Conservation (phyloP, 768 basidiomycete species). For the Trametes sanguinea region DNA sequence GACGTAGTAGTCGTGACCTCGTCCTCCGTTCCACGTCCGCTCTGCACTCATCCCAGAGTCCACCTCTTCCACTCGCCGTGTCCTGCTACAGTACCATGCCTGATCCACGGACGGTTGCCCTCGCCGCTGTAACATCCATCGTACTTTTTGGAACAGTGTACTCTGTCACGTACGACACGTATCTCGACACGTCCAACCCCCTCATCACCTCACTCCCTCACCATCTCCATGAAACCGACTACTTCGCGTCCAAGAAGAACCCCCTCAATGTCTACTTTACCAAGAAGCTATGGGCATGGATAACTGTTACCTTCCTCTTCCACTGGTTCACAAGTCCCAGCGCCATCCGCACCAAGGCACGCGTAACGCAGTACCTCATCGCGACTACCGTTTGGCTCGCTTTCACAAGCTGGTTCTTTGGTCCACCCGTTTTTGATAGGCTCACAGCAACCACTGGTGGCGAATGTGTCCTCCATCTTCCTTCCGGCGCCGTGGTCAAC, state of each 20-base stretch:
- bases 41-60: too few relatives aligned
- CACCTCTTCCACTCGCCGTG: too few relatives aligned
- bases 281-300: constrained; percentile 93
- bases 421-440: constrained; percentile 73
- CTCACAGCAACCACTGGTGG: constrained; percentile 69
- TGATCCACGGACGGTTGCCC: constrained; percentile 29
- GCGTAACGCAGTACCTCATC: constrained; percentile 54
- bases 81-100: constrained; percentile 11
- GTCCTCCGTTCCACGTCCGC: too few relatives aligned
- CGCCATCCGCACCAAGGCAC: constrained; percentile 40
- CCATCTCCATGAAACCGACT: constrained; percentile 59
- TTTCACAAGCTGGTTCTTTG: constrained; percentile 89
- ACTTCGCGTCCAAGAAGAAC: constrained; percentile 83
- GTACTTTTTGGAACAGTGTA: constrained; percentile 64
- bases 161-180: constrained; percentile 64
- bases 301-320: constrained; percentile 63
- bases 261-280: constrained; percentile 83
- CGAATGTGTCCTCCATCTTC: constrained; percentile 69
- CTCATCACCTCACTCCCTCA: constrained; percentile 69
- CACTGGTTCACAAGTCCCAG: constrained; percentile 60
- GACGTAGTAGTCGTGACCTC: too few relatives aligned
- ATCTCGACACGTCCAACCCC: constrained; percentile 85
- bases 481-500: constrained; percentile 51
- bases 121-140: constrained; percentile 46
- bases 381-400: constrained; percentile 70